Evolutionary conservation across 495 filamentous ascomycete species (phyloP).

Genomic region (Aspergillus bridgeri): DNA sequence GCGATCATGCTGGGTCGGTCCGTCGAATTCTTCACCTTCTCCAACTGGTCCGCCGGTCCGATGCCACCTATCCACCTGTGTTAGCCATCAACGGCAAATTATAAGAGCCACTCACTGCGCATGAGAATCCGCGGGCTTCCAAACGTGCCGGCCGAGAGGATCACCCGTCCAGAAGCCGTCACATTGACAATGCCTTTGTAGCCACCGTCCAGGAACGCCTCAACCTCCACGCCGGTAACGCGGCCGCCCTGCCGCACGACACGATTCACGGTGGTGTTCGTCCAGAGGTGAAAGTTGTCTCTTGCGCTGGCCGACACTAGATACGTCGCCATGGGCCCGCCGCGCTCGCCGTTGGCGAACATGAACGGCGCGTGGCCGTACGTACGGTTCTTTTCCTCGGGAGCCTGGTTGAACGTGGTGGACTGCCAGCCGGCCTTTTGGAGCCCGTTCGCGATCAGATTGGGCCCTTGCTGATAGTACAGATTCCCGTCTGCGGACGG

Average conservation of each 20-base stretch:
- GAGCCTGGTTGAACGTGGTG: background rate
- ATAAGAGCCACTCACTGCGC: background rate
- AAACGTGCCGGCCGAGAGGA: slow-evolving; percentile 6
- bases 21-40: slow-evolving; percentile 1
- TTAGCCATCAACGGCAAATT: background rate
- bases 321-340: slow-evolving; percentile 8
- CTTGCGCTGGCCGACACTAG: slow-evolving; percentile 6
- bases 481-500: slow-evolving; percentile 5
- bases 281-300: slow-evolving; percentile 6
- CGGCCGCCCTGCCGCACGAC: background rate
- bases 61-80: slow-evolving; percentile 3
- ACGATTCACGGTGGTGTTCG: slow-evolving; percentile 6
- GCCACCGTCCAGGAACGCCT: slow-evolving; percentile 5
- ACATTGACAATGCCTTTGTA: slow-evolving; percentile 7
- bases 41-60: slow-evolving; percentile 8
- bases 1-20: slow-evolving; percentile 6
- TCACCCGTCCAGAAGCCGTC: slow-evolving; percentile 3
- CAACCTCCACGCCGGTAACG: slow-evolving; percentile 7
- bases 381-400: slow-evolving; percentile 5
- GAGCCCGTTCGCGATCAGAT: background rate
- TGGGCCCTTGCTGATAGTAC: slow-evolving; percentile 2
- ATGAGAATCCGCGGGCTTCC: slow-evolving; percentile 3
- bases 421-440: slow-evolving; percentile 3
- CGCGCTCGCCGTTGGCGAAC: slow-evolving; percentile 7
- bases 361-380: slow-evolving; percentile 9